Conservation (phyloP, 2,329 filamentous ascomycete genomes). For the Fusarium sp. region DNA sequence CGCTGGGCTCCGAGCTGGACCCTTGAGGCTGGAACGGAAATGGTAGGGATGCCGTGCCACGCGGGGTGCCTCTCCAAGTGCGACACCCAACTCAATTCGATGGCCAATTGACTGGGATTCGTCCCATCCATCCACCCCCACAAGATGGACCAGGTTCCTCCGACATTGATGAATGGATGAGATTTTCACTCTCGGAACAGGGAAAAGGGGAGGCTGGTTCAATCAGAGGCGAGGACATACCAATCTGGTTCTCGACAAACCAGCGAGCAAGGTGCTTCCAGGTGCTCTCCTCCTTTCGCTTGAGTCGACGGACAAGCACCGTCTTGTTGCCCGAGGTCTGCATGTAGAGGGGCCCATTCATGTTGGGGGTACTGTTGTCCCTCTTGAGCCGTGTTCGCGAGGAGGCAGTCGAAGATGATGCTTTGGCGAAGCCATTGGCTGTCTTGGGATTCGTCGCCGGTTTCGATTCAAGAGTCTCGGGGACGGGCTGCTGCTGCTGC, state of each 20-base stretch:
- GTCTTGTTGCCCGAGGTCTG: slow-evolving; percentile 64
- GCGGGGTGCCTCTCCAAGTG: slow-evolving; percentile 40
- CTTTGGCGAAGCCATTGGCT: slow-evolving; percentile 29
- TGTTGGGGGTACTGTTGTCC: slow-evolving; percentile 54
- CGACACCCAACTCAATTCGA: slow-evolving; percentile 19
- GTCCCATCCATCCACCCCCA: slow-evolving; percentile 20
- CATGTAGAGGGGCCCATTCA: slow-evolving; percentile 70
- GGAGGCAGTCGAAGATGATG: slow-evolving; percentile 38
- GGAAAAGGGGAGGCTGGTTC: slow-evolving; percentile 18
- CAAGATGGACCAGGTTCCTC: background rate
- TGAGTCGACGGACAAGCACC: slow-evolving; percentile 67
- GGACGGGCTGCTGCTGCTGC: background rate
- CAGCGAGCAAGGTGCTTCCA: slow-evolving; percentile 73
- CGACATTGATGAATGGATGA: slow-evolving; percentile 1
- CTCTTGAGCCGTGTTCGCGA: slow-evolving; percentile 47
- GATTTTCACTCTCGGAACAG: background rate
- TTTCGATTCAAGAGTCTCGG: slow-evolving; percentile 6
- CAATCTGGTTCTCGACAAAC: slow-evolving; percentile 84
- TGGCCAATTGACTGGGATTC: slow-evolving; percentile 19
- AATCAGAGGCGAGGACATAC: slow-evolving; percentile 62
- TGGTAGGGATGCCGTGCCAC: slow-evolving; percentile 39
- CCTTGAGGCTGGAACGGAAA: slow-evolving; percentile 22
- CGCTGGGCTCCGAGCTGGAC: slow-evolving; percentile 7
- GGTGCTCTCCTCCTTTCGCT: slow-evolving; percentile 72
- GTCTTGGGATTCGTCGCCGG: slow-evolving; percentile 3